Evolutionary conservation across 768 basidiomycete species (phyloP).

Genomic region (Xerocomellus chrysenteron): DNA sequence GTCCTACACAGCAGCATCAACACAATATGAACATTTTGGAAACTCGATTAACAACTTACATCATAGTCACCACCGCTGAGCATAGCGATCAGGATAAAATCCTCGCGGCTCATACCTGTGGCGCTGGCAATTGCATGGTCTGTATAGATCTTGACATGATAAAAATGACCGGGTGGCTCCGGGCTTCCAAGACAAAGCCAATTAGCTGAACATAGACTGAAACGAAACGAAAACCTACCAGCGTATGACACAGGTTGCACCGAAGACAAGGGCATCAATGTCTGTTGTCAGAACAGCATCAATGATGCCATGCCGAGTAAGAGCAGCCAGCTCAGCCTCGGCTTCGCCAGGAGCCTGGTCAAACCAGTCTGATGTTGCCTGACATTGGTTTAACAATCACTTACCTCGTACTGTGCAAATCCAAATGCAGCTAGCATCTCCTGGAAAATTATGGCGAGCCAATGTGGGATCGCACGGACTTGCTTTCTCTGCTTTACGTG

Average conservation of each 20-base stretch:
- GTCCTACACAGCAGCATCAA: neutral
- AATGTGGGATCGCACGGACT: neutral
- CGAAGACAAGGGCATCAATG: neutral
- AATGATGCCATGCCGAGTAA: neutral
- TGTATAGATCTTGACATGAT: neutral
- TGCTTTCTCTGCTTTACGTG: neutral
- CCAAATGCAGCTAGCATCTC: neutral
- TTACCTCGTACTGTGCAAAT: neutral
- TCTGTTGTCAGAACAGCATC: neutral
- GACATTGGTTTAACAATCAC: neutral
- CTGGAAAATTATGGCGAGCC: neutral
- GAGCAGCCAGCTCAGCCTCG: neutral
- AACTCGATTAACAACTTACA: neutral
- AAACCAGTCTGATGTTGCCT: neutral
- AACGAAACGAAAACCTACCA: neutral
- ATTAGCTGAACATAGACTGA: neutral
- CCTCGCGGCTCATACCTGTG: neutral
- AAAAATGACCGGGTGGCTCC: neutral
- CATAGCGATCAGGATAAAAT: neutral
- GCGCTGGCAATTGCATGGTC: neutral
- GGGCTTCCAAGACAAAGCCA: no score
- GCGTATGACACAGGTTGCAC: neutral
- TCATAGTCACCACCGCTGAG: neutral
- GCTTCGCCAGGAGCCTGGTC: neutral
- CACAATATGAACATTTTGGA: no score